Evolutionary conservation across 768 basidiomycete genomes (phyloP), one percentile per base, ranked within the genome.

Genomic region (Naganishia antarctica): DNA sequence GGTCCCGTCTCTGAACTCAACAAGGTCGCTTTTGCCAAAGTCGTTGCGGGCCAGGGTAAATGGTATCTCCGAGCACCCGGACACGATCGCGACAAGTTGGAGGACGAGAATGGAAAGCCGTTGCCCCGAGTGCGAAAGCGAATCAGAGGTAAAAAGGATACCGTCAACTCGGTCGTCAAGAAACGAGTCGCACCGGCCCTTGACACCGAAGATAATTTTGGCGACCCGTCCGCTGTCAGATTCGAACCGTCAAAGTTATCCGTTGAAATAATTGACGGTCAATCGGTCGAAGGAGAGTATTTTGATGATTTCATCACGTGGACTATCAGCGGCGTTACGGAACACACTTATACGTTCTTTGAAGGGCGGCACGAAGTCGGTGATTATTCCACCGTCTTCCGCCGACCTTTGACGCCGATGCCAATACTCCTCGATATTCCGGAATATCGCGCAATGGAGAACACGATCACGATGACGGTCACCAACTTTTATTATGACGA

Each of bases 1-100:
- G 89, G 91, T 5, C 92, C 91, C 44, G 89, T 97, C 67, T 91
- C 90, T 72, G 91, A 94, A 77, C 90, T 97, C 86, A 92, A 97
- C 80, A 91, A 93, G 80, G 89, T 97, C 66, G 92, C 91, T 1
- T 80, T 97, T 31, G 69, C 74, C 45, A 88, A 91, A 72, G 83
- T 89, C 61, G 84, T 89, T 60, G 88, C 89, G 84, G 65, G 89
- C 87, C 78, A 90, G 89, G 41, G 84, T 88, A 41, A 90, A 73
- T 89, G 89, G 79, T 96, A 92, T 75, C 78, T 96, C 58, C 89
- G 88, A 47, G 91, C 91, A 28, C 89, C 90, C 4, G 59, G 66
- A 23, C 48, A 67, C 32, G 66, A 47, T 23, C 31, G 50, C 34
- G 57, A 62, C 21, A 46, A 46, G 26, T 23, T 61, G 29, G 59